phyloP scores from a whole-genome alignment of 2,329 filamentous ascomycete genomes.

The Arthrobotrys pseudoclavata region DNA sequence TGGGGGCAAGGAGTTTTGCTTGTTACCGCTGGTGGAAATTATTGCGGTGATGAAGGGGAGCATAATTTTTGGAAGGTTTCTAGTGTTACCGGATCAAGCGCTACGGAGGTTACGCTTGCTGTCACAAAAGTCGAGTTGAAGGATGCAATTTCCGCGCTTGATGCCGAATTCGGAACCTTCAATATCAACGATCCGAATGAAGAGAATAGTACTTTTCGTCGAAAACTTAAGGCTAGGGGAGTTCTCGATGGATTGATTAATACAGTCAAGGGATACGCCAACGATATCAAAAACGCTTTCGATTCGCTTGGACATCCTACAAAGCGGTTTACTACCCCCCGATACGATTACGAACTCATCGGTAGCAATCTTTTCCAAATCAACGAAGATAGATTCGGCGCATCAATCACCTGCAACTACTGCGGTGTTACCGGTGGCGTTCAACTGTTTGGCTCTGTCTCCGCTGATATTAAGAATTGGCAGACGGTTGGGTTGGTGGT shows the following conservation, averaged over 20 bases:
- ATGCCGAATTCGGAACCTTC: slow-evolving; percentile 32
- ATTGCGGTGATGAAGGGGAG: slow-evolving; percentile 31
- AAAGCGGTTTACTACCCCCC: slow-evolving; percentile 14
- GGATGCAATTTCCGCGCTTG: slow-evolving; percentile 15
- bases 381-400: slow-evolving; percentile 12
- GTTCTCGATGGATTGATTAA: not conserved
- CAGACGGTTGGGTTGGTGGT: slow-evolving; percentile 23
- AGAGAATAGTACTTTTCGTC: not conserved
- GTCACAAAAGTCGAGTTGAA: slow-evolving; percentile 10
- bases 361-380: slow-evolving; percentile 39
- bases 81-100: not conserved
- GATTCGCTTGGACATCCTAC: slow-evolving; percentile 6
- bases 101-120: not conserved
- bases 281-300: slow-evolving; percentile 13
- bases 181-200: slow-evolving; percentile 16
- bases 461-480: slow-evolving; percentile 20
- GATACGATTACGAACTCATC: slow-evolving; percentile 8
- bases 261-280: not conserved
- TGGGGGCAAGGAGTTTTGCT: slow-evolving; percentile 27
- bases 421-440: slow-evolving; percentile 32
- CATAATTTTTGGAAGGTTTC: slow-evolving; percentile 36
- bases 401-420: not conserved
- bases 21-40: slow-evolving; percentile 36
- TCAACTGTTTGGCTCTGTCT: slow-evolving; percentile 39
- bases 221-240: slow-evolving; percentile 3